Percentiles rank a stretch among this genome's conserved stretches.
phyloP scores from a whole-genome alignment of 1,284 basidiomycete species.

The Microbotryomycetes sp. region DNA sequence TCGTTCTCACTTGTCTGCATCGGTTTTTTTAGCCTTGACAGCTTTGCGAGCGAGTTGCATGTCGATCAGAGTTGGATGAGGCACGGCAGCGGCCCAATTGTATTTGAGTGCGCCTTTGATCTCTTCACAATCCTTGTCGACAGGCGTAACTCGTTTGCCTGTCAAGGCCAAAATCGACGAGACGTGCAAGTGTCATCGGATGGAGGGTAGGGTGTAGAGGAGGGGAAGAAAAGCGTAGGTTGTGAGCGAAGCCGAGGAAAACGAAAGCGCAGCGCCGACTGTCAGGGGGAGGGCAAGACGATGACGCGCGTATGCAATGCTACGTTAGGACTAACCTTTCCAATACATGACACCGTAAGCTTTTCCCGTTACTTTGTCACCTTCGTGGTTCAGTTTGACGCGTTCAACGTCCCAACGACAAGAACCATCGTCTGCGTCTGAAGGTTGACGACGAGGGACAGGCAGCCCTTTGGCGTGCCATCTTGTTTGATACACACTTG shows the following conservation, averaged over 20 bases:
- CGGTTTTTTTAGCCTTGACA: background rate
- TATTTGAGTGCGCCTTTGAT: slow-evolving; percentile 47
- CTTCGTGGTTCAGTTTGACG: slow-evolving; percentile 54
- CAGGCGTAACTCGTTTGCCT: slow-evolving; percentile 44
- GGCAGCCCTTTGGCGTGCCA: slow-evolving; percentile 63
- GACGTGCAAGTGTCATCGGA: no score
- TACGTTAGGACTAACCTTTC: slow-evolving; percentile 53
- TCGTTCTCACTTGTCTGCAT: background rate
- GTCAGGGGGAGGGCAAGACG: background rate
- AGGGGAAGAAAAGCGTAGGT: slow-evolving; percentile 3
- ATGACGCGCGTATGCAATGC: background rate
- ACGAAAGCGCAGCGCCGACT: no score
- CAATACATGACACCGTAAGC: slow-evolving; percentile 69
- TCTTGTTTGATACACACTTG: slow-evolving; percentile 59
- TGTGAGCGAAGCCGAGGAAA: background rate
- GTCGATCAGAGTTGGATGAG: slow-evolving; percentile 14
- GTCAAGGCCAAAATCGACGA: no score
- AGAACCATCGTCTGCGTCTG: no score
- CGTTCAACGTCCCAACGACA: slow-evolving; percentile 67
- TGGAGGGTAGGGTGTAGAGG: background rate
- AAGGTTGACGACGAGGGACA: slow-evolving; percentile 35
- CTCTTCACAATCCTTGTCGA: slow-evolving; percentile 39
- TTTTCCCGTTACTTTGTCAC: slow-evolving; percentile 63
- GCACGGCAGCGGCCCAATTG: slow-evolving; percentile 40
- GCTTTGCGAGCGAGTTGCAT: background rate